phyloP scores from a whole-genome alignment of 371 early-diverging fungal species.

The Thermomucor indicae-seudaticae region DNA sequence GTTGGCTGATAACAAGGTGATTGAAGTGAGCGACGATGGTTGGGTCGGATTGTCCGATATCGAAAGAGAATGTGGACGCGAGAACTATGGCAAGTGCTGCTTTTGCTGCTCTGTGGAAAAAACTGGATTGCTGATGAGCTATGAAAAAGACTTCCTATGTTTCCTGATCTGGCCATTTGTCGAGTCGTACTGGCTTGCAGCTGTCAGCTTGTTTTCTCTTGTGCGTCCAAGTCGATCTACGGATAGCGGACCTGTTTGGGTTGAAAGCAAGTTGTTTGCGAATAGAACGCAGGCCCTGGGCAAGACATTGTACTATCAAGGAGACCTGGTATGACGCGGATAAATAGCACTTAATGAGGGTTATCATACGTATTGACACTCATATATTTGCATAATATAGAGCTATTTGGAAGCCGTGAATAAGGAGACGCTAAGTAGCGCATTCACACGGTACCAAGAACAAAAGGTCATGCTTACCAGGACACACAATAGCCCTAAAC shows the following conservation, averaged over 20 bases:
- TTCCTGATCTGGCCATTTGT: slow-evolving; percentile 89
- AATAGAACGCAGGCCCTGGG: slow-evolving; percentile 75
- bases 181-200: slow-evolving; percentile 85
- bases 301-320: slow-evolving; percentile 49
- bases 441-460: slow-evolving; percentile 65
- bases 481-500: slow-evolving; percentile 44
- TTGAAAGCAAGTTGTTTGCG: slow-evolving; percentile 66
- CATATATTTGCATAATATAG: slow-evolving; percentile 2
- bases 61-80: slow-evolving; percentile 76
- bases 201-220: slow-evolving; percentile 58
- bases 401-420: slow-evolving; percentile 82
- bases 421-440: slow-evolving; percentile 81
- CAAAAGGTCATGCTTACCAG: slow-evolving; percentile 61
- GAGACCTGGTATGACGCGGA: slow-evolving; percentile 11
- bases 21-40: slow-evolving; percentile 50
- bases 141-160: slow-evolving; percentile 72
- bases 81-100: slow-evolving; percentile 76
- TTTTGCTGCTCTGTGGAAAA: too few relatives aligned
- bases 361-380: slow-evolving; percentile 19
- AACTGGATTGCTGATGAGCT: background rate
- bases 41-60: slow-evolving; percentile 55
- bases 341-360: background rate
- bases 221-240: slow-evolving; percentile 30
- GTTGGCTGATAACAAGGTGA: slow-evolving; percentile 58
- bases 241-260: slow-evolving; percentile 45